Evolutionary conservation across 768 basidiomycete species (phyloP), one percentile per base, ranked within the genome.

Genomic region (Ramaria rubella): DNA sequence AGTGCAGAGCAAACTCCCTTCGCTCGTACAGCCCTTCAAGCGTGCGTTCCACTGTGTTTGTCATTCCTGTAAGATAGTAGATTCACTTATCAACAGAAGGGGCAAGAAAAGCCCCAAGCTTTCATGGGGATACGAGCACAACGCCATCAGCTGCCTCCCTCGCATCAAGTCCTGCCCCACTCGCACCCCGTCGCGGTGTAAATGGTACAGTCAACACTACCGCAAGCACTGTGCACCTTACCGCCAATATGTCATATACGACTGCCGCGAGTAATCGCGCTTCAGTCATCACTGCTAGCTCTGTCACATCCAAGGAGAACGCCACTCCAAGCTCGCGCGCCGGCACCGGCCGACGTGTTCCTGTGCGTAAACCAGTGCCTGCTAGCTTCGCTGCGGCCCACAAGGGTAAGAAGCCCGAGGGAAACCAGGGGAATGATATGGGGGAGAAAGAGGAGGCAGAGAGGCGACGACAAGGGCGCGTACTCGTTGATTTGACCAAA

Each of bases 341-440:
- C 31, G 19, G 29, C 31, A 19, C 44, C 9, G 55, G 55, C 5
- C 55, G 55, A 30, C 55, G 55, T 30, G 31, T 56, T 11, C 55
- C 55, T 29, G 31, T 23, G 17, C 42, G 55, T 9, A 79, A 78
- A 44, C 73, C 69, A 53, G 78, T 78, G 51, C 52, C 58, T 27
- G 53, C 49, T 23, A 42, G 29, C 12, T 26, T 52, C 36, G 14
- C 55, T 46, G 60, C 44, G 3, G 38, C 48, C 40, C 60, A 61
- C 26, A 62, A 64, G 38, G 59, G 53, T 23, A 55, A 49, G 19
- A 24, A 45, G 40, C 42, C 50, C 43, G 58, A 60, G 46, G 43
- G 46, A 9, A 52, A 62, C 33, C 52, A 40, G 4, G 65, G 58
- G 11, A 62, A 63, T 54, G 40, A 23, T 23, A 23, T 42, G 30